phyloP scores from a whole-genome alignment of 768 basidiomycete species.

The Inosperma sp. region DNA sequence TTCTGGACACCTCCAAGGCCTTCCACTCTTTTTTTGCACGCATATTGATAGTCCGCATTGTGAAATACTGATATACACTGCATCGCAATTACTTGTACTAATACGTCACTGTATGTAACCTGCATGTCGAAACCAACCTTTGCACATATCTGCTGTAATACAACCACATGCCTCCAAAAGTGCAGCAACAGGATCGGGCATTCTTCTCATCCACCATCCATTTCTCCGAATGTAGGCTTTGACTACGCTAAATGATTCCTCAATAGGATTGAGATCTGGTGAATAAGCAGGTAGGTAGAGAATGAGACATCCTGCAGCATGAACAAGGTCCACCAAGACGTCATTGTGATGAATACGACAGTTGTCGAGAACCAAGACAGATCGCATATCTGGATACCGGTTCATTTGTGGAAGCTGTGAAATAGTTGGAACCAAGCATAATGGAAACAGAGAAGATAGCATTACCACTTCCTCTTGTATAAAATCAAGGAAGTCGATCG shows the following conservation, averaged over 20 bases:
- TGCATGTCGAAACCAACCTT: constrained; percentile 5
- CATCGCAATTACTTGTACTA: neutral
- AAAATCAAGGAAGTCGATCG: too few relatives aligned
- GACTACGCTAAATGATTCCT: constrained; percentile 26
- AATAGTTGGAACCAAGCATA: too few relatives aligned
- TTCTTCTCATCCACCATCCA: neutral
- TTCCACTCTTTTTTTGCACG: neutral
- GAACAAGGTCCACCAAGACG: neutral
- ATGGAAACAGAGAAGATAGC: too few relatives aligned
- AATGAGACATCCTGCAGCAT: constrained; percentile 11
- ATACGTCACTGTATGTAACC: constrained; percentile 3
- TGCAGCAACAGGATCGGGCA: neutral
- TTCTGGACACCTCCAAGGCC: neutral
- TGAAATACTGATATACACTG: too few relatives aligned
- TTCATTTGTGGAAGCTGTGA: constrained; percentile 34
- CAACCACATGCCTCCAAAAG: neutral
- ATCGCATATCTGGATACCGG: constrained; percentile 26
- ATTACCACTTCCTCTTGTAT: too few relatives aligned
- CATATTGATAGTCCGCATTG: neutral
- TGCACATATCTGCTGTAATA: neutral
- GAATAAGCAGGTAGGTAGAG: constrained; percentile 32
- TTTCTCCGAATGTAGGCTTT: neutral
- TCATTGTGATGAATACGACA: constrained; percentile 35
- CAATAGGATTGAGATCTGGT: constrained; percentile 34
- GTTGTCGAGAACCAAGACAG: constrained; percentile 36